Percentiles rank a stretch among this genome's conserved stretches.
These are phyloP conservation scores for Xylaria scruposa DNA, from an alignment of 495 filamentous ascomycete species.

Conservation along the genomic window DNA sequence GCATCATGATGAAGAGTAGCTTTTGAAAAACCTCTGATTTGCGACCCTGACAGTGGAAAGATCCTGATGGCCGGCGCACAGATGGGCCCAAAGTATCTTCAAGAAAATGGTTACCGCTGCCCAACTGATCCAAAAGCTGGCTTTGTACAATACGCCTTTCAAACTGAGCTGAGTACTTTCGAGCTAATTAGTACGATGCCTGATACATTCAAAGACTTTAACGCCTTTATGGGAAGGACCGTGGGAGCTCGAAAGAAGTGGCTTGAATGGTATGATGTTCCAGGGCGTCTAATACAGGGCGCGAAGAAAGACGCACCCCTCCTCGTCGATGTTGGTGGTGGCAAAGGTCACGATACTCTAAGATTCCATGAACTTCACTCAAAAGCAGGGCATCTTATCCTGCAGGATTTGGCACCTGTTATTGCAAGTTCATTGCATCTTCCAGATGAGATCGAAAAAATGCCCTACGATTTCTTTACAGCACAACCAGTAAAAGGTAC, in stretches of 20 bases:
- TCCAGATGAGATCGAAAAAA: slow-evolving; percentile 27
- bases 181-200: slow-evolving; percentile 30
- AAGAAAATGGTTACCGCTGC: slow-evolving; percentile 27
- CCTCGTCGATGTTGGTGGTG: slow-evolving; percentile 51
- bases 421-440: neutral
- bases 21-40: neutral
- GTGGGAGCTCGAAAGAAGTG: slow-evolving; percentile 31
- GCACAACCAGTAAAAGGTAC: slow-evolving; percentile 34
- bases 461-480: slow-evolving; percentile 39
- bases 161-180: slow-evolving; percentile 36
- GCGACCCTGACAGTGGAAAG: neutral
- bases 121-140: slow-evolving; percentile 36
- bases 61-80: slow-evolving; percentile 15
- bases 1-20: neutral
- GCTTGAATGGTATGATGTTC: slow-evolving; percentile 39
- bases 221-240: slow-evolving; percentile 37
- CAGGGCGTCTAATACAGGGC: slow-evolving; percentile 11
- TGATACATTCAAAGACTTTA: slow-evolving; percentile 29
- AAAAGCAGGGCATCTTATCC: neutral
- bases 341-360: slow-evolving; percentile 44
- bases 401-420: slow-evolving; percentile 1
- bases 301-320: slow-evolving; percentile 21
- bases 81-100: slow-evolving; percentile 26
- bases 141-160: slow-evolving; percentile 43
- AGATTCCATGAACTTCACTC: slow-evolving; percentile 39